Base-by-base conservation (phyloP, 306 rosid genomes). In the Casuarina equisetifolia region DNA sequence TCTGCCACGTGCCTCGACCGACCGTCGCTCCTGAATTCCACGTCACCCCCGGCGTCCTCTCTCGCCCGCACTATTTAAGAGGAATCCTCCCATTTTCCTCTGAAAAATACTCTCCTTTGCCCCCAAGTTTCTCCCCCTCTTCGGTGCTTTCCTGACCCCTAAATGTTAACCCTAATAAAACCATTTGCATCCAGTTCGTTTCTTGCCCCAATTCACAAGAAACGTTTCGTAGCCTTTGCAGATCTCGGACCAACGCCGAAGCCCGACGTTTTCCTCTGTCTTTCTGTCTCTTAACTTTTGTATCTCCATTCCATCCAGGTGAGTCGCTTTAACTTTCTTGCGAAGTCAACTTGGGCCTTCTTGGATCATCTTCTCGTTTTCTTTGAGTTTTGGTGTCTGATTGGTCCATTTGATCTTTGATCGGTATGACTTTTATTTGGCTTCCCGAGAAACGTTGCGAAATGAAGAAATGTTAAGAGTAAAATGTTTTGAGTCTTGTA, bases 11-110 rank as follows among this genome's bases (percentile, higher is more conserved):
- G 87, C 57, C 32, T 57, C 43, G 35, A 17, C 19, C 15, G 45
- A 74, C 75, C 72, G 78, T 69, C 74, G 74, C 78, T 43, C 44
- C 72, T 36, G 17, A 17, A 55, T 48, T 76, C 79, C 80, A 75
- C 46, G 83, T 82, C 90, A 88, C 82, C 72, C 76, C 69, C 76
- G 85, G 82, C 71, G 72, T 64, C 45, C 73, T 81, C 67, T 16
- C 74, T n/a, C 70, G 42, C 76, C 48, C 80, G 79, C 50, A 72
- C 66, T 80, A 82, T 53, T 84, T 80, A 82, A 82, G 84, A 64
- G n/a, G 82, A 52, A 74, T 72, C 80, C 81, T 66, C 66, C 55
- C 25, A 32, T 49, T 38, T 43, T 13, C 11, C 74, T 51, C 78
- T 70, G 6, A 10, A 54, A 63, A 38, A 71, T 83, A 75, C 82